These are phyloP conservation scores for Danielia reshetovae DNA, from an alignment of 805 yeast genomes.

Conservation along the genomic window DNA sequence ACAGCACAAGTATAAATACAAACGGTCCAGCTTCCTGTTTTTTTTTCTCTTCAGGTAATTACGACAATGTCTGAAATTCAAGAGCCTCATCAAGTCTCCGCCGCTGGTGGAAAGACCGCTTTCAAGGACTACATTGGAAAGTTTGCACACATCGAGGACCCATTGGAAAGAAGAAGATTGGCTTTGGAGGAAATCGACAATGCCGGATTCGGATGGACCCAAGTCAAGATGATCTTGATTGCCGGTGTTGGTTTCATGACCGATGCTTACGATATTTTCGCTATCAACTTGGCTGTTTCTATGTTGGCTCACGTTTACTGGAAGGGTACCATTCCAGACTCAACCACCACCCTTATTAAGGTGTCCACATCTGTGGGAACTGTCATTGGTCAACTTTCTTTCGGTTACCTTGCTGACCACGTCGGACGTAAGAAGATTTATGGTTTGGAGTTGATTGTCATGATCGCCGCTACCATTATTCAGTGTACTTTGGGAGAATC, in stretches of 20 bases:
- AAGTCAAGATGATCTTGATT: conserved; percentile 73
- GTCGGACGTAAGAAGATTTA: conserved; percentile 85
- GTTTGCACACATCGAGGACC: conserved; percentile 79
- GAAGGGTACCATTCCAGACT: conserved; percentile 58
- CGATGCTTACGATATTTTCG: conserved; percentile 89
- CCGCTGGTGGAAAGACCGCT: conserved; percentile 75
- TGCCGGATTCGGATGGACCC: conserved; percentile 78
- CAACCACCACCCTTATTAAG: conserved; percentile 73
- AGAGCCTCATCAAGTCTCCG: conserved; percentile 17
- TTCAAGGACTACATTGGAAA: conserved; percentile 80
- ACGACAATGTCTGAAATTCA: conserved; percentile 24
- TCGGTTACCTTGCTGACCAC: conserved; percentile 77
- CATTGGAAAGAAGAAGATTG: conserved; percentile 80
- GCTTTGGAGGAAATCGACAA: conserved; percentile 82
- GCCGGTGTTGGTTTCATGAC: conserved; percentile 94
- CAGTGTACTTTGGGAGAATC: conserved; percentile 75
- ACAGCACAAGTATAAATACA: too few relatives aligned
- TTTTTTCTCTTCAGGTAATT: too few relatives aligned
- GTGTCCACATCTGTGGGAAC: conserved; percentile 93
- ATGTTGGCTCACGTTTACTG: conserved; percentile 79
- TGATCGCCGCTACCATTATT: conserved; percentile 73
- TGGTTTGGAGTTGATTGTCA: conserved; percentile 81
- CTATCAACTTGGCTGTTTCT: conserved; percentile 76
- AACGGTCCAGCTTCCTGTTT: too few relatives aligned
- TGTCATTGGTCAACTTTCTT: conserved; percentile 83